Evolutionary conservation across 305 asterid species (phyloP), one percentile per base, ranked within the genome.

Genomic region (Lippia alba): DNA sequence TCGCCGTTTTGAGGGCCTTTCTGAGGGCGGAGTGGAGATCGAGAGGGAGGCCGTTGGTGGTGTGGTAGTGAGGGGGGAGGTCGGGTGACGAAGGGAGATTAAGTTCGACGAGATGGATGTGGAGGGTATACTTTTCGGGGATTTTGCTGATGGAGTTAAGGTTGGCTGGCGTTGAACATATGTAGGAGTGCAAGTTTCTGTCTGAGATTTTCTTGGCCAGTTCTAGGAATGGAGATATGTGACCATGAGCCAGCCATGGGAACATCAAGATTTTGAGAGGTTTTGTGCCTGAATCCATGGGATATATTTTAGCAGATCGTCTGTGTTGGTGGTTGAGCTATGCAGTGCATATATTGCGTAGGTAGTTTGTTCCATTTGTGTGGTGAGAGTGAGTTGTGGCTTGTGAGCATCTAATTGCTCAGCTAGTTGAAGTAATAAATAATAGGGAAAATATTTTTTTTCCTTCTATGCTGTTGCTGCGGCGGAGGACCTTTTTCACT

Each of bases 191-290:
- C 49, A 82, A 70, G 17, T 81, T 76, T 66, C 55, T 64, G 1
- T 67, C 65, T 0, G 76, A 32, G 3, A 84, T 79, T 8, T 62
- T 65, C 61, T 75, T 84, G 64, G 89, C 81, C 0, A 84, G 75
- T 53, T 77, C 83, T 0, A 84, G 56, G 63, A 70, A 72, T 8
- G 89, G 84, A 60, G 86, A 66, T 54, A 81, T 73, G 69, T 84
- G 89, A 2, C 89, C 86, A 20, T 81, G 83, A 32, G 83, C 89
- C 4, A 79, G 72, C 84, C 84, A 84, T 79, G 89, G 89, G 12
- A 81, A 72, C 84, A 84, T 55, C 30, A 81, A 55, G 8, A 84
- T 45, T 59, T 73, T 79, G 40, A 64, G 15, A 11, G 32, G 41
- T 6, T 39, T 74, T 64, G 61, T 33, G 33, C 69, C 69, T 24